Percentiles rank a stretch among this genome's conserved stretches.
Evolutionary conservation across 2,329 filamentous ascomycete species (phyloP).

Genomic region (Chaetothyriales sp.): DNA sequence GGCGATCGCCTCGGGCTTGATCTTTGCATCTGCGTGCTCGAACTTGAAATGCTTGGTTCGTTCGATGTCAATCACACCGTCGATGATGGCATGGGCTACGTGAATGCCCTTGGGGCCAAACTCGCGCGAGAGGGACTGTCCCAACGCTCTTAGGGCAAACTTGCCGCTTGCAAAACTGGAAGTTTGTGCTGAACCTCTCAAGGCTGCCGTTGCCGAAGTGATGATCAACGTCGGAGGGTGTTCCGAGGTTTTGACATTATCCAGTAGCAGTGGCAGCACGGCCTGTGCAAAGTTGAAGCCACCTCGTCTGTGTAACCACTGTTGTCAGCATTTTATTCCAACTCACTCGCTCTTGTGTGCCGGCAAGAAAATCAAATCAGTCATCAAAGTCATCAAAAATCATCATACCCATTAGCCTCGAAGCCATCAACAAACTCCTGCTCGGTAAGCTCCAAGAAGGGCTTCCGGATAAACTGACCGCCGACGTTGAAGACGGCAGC

Average conservation of each 20-base stretch:
- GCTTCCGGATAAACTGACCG: slow-evolving; percentile 42
- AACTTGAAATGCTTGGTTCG: slow-evolving; percentile 47
- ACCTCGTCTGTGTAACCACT: slow-evolving; percentile 36
- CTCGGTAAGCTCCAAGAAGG: slow-evolving; percentile 45
- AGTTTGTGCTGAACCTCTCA: slow-evolving; percentile 57
- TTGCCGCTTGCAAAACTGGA: slow-evolving; percentile 63
- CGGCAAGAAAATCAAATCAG: no score
- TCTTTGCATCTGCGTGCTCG: slow-evolving; percentile 48
- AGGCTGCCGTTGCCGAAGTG: slow-evolving; percentile 69
- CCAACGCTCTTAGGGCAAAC: slow-evolving; percentile 59
- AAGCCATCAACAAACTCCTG: slow-evolving; percentile 40
- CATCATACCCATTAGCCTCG: slow-evolving; percentile 34
- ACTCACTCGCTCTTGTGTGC: no score
- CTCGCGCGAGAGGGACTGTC: slow-evolving; percentile 63
- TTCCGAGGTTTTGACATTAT: slow-evolving; percentile 37
- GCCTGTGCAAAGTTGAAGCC: slow-evolving; percentile 64
- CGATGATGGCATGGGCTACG: slow-evolving; percentile 66
- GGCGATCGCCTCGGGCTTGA: slow-evolving; percentile 67
- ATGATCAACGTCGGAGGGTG: slow-evolving; percentile 69
- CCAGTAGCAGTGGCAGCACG: slow-evolving; percentile 54
- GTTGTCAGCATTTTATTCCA: no score
- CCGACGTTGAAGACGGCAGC: slow-evolving; percentile 48
- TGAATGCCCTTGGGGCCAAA: slow-evolving; percentile 76
- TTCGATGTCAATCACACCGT: slow-evolving; percentile 73
- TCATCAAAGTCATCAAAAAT: not conserved